Conservation (phyloP, 2,329 filamentous ascomycete species). For the Penicillium carneum region DNA sequence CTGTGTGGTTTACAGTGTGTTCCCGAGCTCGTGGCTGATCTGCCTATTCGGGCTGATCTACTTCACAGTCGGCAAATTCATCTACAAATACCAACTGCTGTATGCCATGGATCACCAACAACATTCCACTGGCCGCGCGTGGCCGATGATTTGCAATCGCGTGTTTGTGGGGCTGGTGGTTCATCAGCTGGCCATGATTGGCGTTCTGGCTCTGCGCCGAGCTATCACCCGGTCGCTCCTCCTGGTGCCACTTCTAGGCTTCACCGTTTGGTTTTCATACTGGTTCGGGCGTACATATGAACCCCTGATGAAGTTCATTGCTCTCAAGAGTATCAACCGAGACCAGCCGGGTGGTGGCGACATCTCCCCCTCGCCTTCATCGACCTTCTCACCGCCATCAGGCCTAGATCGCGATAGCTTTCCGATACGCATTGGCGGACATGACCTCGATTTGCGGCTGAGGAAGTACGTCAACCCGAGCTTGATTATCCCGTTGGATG, state of each 20-base stretch:
- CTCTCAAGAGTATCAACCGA: constrained; percentile 80
- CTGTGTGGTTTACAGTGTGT: constrained; percentile 90
- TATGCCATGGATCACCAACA: constrained; percentile 95
- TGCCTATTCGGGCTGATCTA: constrained; percentile 78
- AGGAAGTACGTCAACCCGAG: constrained; percentile 59
- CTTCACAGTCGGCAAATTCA: constrained; percentile 53
- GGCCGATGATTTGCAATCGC: constrained; percentile 95
- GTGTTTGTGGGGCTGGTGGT: constrained; percentile 84
- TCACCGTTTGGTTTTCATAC: constrained; percentile 88
- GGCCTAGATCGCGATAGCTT: constrained; percentile 55
- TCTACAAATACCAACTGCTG: constrained; percentile 80
- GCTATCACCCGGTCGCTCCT: constrained; percentile 77
- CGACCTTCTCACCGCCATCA: constrained; percentile 51
- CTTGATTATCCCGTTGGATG: constrained; percentile 53
- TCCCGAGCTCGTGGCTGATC: constrained; percentile 80
- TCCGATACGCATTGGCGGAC: constrained; percentile 51
- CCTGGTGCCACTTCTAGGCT: constrained; percentile 76
- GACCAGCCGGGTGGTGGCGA: constrained; percentile 59
- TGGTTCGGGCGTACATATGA: constrained; percentile 82
- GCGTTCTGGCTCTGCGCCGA: constrained; percentile 76
- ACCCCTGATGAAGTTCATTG: constrained; percentile 90
- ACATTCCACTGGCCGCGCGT: constrained; percentile 78
- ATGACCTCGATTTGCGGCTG: constrained; percentile 49
- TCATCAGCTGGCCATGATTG: constrained; percentile 90
- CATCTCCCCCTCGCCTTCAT: constrained; percentile 47